phyloP scores from a whole-genome alignment of 305 asterid species.

The Fraxinus floribunda region DNA sequence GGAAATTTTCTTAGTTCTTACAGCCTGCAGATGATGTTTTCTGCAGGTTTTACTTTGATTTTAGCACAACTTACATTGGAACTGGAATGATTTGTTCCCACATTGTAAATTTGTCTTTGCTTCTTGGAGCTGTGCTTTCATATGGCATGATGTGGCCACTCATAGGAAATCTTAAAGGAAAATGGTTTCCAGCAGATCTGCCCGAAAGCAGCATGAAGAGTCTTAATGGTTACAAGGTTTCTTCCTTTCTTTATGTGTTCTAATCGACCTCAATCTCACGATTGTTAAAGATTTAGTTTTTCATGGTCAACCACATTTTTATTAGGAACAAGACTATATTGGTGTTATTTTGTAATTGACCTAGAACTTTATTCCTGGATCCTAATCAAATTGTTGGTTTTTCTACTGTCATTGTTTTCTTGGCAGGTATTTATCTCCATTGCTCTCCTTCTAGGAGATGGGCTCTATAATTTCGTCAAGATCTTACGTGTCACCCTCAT shows the following conservation, averaged over 20 bases:
- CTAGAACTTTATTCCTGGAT: background rate
- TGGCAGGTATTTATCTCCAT: constrained; percentile 70
- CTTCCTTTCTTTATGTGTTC: background rate
- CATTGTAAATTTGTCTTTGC: constrained; percentile 70
- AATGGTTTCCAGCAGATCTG: constrained; percentile 63
- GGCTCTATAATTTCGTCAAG: constrained; percentile 70
- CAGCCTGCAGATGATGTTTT: constrained; percentile 33
- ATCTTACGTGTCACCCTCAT: constrained; percentile 40
- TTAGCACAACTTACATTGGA: constrained; percentile 82
- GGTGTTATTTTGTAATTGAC: background rate
- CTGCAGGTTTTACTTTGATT: constrained; percentile 76
- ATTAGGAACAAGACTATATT: background rate
- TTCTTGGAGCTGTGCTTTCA: constrained; percentile 72
- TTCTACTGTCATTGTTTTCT: background rate
- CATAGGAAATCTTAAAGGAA: constrained; percentile 50
- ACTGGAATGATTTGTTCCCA: constrained; percentile 92
- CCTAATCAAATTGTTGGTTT: background rate
- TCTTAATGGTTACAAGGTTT: constrained; percentile 77
- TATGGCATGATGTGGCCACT: constrained; percentile 89
- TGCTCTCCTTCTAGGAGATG: constrained; percentile 82
- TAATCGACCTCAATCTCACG: background rate
- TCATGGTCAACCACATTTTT: background rate
- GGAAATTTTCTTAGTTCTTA: background rate
- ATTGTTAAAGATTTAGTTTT: background rate
- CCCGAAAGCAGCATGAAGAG: constrained; percentile 75